Base-by-base conservation (phyloP, 1,284 basidiomycete species). In the Austroboletus niveus region DNA sequence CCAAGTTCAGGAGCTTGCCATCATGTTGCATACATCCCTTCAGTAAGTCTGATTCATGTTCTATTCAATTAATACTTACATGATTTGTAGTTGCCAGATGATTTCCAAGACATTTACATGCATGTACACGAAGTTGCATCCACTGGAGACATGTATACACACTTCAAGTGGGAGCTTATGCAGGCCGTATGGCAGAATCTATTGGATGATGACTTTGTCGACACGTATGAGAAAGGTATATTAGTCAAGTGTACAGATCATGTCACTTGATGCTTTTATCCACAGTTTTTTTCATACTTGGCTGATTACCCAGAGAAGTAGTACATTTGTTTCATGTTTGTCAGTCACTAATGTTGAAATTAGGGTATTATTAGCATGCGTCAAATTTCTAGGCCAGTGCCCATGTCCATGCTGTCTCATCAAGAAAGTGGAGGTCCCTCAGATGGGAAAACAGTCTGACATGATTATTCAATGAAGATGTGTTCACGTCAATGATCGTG, bases 291-390 rank as follows among this genome's bases (percentile, higher is more conserved):
- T 64, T 11, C 58, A 0, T 69, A 68, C 42, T 60, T 59, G 0
- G 63, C 62, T 1, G 64, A 70, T 42, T 70, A 72, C 54, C 64
- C 64, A 1, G 64, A 72, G 52, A 71, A 71, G 69, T 70, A 56
- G 36, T 31, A 36, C 0, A 6, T 50, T 2, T 14, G 46, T 4
- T 5, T n/a, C 17, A 1, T 52, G 11, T 14, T 14, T 38, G 7
- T 15, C 15, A 15, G 36, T 38, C 3, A 3, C 11, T 38, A 15
- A 38, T 15, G 7, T 38, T 38, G 36, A 15, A 10, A 3, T 17
- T 38, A 38, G 36, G 10, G 36, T 38, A 8, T 15, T 38, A n/a
- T 15, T 38, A 14, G 36, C 15, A n/a, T 38, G 36, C n/a, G 39
- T 32, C 17, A 52, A 22, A 30, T 52, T 40, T 12, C 22, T 53